phyloP scores from a whole-genome alignment of 345 rosid genomes.

The Gynandropsis gynandra region DNA sequence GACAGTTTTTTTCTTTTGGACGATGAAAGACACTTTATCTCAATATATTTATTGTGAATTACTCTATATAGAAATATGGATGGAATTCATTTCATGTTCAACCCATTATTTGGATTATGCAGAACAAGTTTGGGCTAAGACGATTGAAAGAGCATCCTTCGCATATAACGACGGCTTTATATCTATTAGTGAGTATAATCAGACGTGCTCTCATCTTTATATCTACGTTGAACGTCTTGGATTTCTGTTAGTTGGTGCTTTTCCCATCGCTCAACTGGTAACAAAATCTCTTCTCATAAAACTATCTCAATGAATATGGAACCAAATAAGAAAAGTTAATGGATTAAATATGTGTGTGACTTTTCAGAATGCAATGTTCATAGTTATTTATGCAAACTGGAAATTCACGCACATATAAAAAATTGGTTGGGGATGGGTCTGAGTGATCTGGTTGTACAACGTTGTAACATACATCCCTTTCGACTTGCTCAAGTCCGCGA shows the following conservation, averaged over 20 bases:
- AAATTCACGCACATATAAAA: conserved; percentile 58
- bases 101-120: conserved; percentile 11
- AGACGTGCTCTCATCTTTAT: conserved; percentile 90
- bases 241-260: conserved; percentile 50
- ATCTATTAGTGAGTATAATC: conserved; percentile 79
- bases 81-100: background rate
- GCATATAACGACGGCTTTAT: conserved; percentile 73
- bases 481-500: conserved; percentile 62
- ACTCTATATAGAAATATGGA: background rate
- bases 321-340: background rate
- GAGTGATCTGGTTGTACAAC: conserved; percentile 86
- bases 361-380: conserved; percentile 61
- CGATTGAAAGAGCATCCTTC: conserved; percentile 19
- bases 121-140: conserved; percentile 58
- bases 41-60: conserved; percentile 50
- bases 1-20: conserved; percentile 83
- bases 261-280: conserved; percentile 73
- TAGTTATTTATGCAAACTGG: conserved; percentile 84
- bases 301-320: conserved; percentile 1
- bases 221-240: conserved; percentile 70
- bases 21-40: conserved; percentile 64
- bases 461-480: conserved; percentile 64
- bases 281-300: background rate
- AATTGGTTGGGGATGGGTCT: conserved; percentile 93
- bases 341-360: background rate